These are phyloP conservation scores for Phytopythium cucurbitacearum DNA, from an alignment of 352 stramenopile species.

Conservation along the genomic window DNA sequence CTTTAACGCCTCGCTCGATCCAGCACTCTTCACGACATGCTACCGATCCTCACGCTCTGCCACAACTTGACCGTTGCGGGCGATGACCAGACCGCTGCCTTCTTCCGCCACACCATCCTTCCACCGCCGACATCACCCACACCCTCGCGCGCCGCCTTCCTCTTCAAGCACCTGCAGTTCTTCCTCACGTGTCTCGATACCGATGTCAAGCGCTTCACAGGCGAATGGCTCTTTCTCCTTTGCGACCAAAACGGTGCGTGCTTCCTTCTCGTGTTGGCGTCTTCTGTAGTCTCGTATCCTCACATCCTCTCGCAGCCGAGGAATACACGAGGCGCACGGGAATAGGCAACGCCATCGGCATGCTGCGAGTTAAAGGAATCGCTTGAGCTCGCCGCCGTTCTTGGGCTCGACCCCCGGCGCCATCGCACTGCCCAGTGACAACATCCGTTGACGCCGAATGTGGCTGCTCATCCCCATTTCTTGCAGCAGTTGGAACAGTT, in stretches of 20 bases:
- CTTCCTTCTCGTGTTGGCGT: conserved; percentile 8
- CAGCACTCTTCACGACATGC: conserved; percentile 39
- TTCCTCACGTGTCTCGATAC: conserved; percentile 75
- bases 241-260: conserved; percentile 73
- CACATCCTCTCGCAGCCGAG: conserved; percentile 33
- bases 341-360: conserved; percentile 69
- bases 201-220: conserved; percentile 57
- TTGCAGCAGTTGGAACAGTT: conserved; percentile 79
- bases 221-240: conserved; percentile 71
- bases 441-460: conserved; percentile 63
- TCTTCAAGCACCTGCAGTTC: conserved; percentile 59
- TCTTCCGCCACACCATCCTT: conserved; percentile 43
- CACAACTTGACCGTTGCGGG: conserved; percentile 47
- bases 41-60: conserved; percentile 60
- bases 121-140: conserved; percentile 1
- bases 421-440: conserved; percentile 43
- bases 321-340: conserved; percentile 68
- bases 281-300: conserved; percentile 3
- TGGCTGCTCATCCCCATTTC: conserved; percentile 85
- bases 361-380: conserved; percentile 62
- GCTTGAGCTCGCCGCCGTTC: conserved; percentile 18
- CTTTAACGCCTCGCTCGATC: neutral
- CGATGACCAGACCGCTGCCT: conserved; percentile 14
- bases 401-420: neutral
- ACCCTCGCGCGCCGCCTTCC: conserved; percentile 18